Evolutionary conservation across 768 basidiomycete species (phyloP), one percentile per base, ranked within the genome.

Genomic region (Myochromella boudieri): DNA sequence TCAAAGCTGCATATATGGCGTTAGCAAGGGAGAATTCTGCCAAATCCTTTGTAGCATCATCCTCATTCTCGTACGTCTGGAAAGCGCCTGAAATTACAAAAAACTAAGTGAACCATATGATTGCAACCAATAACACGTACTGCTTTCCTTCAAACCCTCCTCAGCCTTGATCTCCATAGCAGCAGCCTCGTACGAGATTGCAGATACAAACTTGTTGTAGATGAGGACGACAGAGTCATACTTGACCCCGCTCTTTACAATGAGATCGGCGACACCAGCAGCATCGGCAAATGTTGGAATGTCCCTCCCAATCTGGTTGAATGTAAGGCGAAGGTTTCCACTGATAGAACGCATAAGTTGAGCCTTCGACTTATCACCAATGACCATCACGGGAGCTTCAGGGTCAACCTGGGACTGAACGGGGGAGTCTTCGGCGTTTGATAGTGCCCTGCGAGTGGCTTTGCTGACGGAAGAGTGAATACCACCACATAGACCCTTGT

Each of bases 401-500:
- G 71, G 42, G 48, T 82, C 81, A 39, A 85, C 74, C 46, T 51
- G 25, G 28, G 75, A 68, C 39, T 72, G 73, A n/a, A 78, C 65
- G 15, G 72, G 77, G 0, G 77, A 74, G 42, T 76, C 77, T 25
- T 69, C 65, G 34, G 74, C 70, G 59, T 81, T 77, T 24, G 65
- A 69, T 46, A 95, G 61, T 24, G 80, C 86, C 47, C 79, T 81
- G 57, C 91, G 89, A 41, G 92, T 89, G 46, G 84, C 82, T 71
- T 97, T 97, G 57, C 87, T 79, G 63, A 98, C 91, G 44, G 92
- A 93, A 32, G 95, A 98, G 77, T 98, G 95, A 61, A 99, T 95
- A 79, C 97, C 95, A 72, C 97, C 95, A 64, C 95, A 99, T 48
- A 99, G 91, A 72, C 97, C 95, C 74, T 95, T 94, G 84, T 98